Evolutionary conservation across 2,329 filamentous ascomycete genomes (phyloP).

Genomic region (Mycosphaerella arachidis): DNA sequence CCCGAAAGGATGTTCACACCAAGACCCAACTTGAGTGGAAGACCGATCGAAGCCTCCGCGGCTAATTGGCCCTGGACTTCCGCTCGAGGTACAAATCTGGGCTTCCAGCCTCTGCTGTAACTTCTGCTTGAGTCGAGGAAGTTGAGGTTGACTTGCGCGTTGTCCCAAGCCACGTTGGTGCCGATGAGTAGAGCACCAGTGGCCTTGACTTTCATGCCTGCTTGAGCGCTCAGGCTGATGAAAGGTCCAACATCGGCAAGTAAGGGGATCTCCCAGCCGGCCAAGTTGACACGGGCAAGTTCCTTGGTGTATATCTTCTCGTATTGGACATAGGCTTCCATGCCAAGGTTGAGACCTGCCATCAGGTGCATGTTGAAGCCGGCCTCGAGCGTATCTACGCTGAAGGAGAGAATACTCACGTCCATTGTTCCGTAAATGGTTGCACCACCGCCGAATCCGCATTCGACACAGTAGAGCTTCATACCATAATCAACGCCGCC

Average conservation of each 20-base stretch:
- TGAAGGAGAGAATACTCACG: neutral
- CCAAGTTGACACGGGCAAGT: neutral
- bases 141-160: conserved; percentile 3
- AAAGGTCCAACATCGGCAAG: conserved; percentile 5
- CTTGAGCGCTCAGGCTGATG: neutral
- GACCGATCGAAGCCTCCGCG: conserved; percentile 1
- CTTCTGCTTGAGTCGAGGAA: conserved; percentile 1
- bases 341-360: neutral
- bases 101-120: neutral
- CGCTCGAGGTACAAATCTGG: neutral
- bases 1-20: conserved; percentile 1
- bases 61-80: conserved; percentile 4
- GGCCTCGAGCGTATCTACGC: neutral
- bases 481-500: neutral
- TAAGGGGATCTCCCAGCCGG: neutral
- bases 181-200: conserved; percentile 6
- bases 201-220: conserved; percentile 3
- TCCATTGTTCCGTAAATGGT: neutral
- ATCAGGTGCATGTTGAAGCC: neutral
- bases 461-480: conserved; percentile 5
- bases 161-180: conserved; percentile 3
- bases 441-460: neutral
- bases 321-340: conserved; percentile 1
- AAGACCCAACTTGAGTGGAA: conserved; percentile 9
- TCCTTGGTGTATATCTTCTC: neutral